phyloP scores from a whole-genome alignment of 306 rosid species.

The Boehmeria nivea region DNA sequence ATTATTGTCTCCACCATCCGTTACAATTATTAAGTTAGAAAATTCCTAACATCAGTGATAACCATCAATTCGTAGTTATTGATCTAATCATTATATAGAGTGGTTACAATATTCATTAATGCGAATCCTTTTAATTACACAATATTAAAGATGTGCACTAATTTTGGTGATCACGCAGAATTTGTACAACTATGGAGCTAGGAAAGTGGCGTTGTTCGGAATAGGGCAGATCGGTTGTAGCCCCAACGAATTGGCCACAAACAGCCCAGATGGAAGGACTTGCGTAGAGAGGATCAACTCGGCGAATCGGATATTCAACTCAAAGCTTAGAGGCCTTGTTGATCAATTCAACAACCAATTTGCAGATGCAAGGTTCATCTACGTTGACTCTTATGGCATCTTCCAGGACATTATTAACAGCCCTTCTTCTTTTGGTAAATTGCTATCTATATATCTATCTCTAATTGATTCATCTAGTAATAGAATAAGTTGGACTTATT shows the following conservation, averaged over 20 bases:
- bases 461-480: no score
- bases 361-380: conserved; percentile 57
- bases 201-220: conserved; percentile 79
- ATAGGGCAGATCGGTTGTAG: conserved; percentile 92
- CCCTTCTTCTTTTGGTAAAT: conserved; percentile 70
- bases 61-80: no score
- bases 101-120: no score
- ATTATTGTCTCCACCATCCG: no score
- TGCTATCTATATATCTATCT: no score
- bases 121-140: no score
- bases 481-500: no score
- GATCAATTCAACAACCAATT: conserved; percentile 57
- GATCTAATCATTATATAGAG: no score
- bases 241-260: conserved; percentile 73
- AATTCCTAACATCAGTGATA: no score
- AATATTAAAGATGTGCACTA: no score
- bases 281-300: conserved; percentile 71
- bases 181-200: conserved; percentile 75
- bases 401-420: conserved; percentile 58
- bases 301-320: conserved; percentile 76
- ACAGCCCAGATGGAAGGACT: conserved; percentile 70
- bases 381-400: conserved; percentile 62
- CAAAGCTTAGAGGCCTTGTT: conserved; percentile 53
- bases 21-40: no score
- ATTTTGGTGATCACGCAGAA: conserved; percentile 22